phyloP scores from a whole-genome alignment of 2,329 filamentous ascomycete genomes.

The Talaromyces sp. region DNA sequence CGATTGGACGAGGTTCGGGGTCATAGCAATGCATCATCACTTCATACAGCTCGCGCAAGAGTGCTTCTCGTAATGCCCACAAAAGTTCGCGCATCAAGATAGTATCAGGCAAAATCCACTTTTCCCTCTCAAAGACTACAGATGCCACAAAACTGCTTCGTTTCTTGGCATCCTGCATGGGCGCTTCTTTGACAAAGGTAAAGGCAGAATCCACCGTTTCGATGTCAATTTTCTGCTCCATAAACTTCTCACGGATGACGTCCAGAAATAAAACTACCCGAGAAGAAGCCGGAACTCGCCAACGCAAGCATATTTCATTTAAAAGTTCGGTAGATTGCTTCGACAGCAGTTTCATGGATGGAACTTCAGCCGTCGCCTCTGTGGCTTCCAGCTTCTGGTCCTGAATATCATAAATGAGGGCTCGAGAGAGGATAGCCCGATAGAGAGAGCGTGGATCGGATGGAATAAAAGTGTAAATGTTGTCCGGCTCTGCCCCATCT shows the following conservation, averaged over 20 bases:
- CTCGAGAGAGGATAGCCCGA: slow-evolving; percentile 72
- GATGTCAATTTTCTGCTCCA: slow-evolving; percentile 73
- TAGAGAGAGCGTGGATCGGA: slow-evolving; percentile 77
- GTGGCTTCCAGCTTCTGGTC: slow-evolving; percentile 49
- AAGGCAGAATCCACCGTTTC: slow-evolving; percentile 81
- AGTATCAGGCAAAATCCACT: slow-evolving; percentile 67
- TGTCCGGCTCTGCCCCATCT: slow-evolving; percentile 43
- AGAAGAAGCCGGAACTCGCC: slow-evolving; percentile 81
- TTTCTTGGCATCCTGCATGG: slow-evolving; percentile 58
- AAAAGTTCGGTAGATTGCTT: slow-evolving; percentile 76
- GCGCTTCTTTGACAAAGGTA: slow-evolving; percentile 69
- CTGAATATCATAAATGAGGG: slow-evolving; percentile 58
- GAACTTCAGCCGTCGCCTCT: slow-evolving; percentile 43
- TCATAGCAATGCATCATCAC: slow-evolving; percentile 87
- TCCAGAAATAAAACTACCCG: slow-evolving; percentile 77
- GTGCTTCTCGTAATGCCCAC: slow-evolving; percentile 67
- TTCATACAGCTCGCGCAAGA: slow-evolving; percentile 82
- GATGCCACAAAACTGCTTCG: slow-evolving; percentile 44
- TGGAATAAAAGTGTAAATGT: slow-evolving; percentile 81
- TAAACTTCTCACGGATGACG: slow-evolving; percentile 76
- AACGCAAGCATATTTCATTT: slow-evolving; percentile 77
- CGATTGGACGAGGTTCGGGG: slow-evolving; percentile 74
- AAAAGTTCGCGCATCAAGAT: slow-evolving; percentile 70
- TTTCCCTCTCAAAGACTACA: slow-evolving; percentile 52
- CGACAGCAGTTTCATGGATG: slow-evolving; percentile 56